Evolutionary conservation across 371 early-diverging fungal genomes (phyloP).

Genomic region (Dentiscutata heterogama): DNA sequence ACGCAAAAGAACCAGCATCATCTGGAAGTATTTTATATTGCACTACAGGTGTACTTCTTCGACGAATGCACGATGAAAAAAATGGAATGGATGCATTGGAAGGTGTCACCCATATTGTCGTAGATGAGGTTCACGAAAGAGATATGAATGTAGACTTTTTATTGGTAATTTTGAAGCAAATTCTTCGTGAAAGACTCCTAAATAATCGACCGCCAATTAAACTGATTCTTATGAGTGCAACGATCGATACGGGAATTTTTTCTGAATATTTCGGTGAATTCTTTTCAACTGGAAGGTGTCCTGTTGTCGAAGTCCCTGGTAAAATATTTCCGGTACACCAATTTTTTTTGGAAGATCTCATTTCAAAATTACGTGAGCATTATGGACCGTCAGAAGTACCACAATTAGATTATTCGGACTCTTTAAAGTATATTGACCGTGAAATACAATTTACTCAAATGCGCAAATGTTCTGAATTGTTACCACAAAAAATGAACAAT

Average conservation of each 20-base stretch:
- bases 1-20: slow-evolving; percentile 56
- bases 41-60: slow-evolving; percentile 70
- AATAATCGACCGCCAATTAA: slow-evolving; percentile 53
- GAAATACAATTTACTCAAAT: slow-evolving; percentile 50
- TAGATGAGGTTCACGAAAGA: slow-evolving; percentile 81
- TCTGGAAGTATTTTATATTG: slow-evolving; percentile 65
- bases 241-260: slow-evolving; percentile 68
- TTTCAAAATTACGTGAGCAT: slow-evolving; percentile 51
- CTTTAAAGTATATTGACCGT: slow-evolving; percentile 54
- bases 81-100: slow-evolving; percentile 55
- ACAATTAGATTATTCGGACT: slow-evolving; percentile 51
- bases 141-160: slow-evolving; percentile 75
- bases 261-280: slow-evolving; percentile 66
- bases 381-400: slow-evolving; percentile 44
- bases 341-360: slow-evolving; percentile 71
- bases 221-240: slow-evolving; percentile 81
- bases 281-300: slow-evolving; percentile 55
- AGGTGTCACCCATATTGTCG: slow-evolving; percentile 65
- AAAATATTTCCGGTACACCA: slow-evolving; percentile 73
- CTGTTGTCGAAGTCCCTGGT: slow-evolving; percentile 74
- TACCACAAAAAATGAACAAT: slow-evolving; percentile 13
- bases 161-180: slow-evolving; percentile 60
- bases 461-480: slow-evolving; percentile 47
- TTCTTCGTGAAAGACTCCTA: slow-evolving; percentile 56
- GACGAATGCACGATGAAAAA: slow-evolving; percentile 65